Evolutionary conservation across 2,329 filamentous ascomycete species (phyloP).

Genomic region (Teratosphaeria nubilosa): DNA sequence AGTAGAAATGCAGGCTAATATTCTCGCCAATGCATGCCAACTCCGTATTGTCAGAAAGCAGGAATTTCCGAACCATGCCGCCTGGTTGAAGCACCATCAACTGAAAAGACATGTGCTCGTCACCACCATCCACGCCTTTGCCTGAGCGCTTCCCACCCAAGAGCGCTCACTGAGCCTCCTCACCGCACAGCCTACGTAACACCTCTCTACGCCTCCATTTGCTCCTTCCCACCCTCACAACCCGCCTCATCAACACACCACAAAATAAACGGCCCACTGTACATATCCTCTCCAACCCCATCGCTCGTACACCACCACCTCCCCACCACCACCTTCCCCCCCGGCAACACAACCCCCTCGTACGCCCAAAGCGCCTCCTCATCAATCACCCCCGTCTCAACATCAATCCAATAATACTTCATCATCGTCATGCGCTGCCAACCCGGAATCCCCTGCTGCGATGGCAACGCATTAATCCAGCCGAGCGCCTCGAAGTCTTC

Average conservation of each 20-base stretch:
- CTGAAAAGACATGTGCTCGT: not conserved
- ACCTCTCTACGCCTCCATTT: not conserved
- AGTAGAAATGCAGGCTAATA: not conserved
- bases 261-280: constrained; percentile 33
- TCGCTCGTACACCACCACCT: constrained; percentile 36
- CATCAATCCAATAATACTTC: constrained; percentile 35
- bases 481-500: constrained; percentile 30
- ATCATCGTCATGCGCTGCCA: constrained; percentile 47
- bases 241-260: constrained; percentile 30
- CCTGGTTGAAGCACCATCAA: not conserved
- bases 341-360: constrained; percentile 40
- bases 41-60: not conserved
- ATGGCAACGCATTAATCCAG: constrained; percentile 40
- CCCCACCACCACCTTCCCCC: constrained; percentile 37
- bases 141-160: too few species aligned
- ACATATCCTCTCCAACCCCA: constrained; percentile 16
- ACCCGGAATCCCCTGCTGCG: constrained; percentile 40
- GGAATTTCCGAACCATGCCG: not conserved
- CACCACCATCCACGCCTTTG: not conserved
- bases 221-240: not conserved
- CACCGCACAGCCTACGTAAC: not conserved
- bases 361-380: constrained; percentile 36
- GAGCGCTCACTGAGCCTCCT: too few species aligned
- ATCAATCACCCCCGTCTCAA: constrained; percentile 17
- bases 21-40: not conserved